Base-by-base conservation (phyloP, 352 stramenopile species). In the Lagenidium sp. region DNA sequence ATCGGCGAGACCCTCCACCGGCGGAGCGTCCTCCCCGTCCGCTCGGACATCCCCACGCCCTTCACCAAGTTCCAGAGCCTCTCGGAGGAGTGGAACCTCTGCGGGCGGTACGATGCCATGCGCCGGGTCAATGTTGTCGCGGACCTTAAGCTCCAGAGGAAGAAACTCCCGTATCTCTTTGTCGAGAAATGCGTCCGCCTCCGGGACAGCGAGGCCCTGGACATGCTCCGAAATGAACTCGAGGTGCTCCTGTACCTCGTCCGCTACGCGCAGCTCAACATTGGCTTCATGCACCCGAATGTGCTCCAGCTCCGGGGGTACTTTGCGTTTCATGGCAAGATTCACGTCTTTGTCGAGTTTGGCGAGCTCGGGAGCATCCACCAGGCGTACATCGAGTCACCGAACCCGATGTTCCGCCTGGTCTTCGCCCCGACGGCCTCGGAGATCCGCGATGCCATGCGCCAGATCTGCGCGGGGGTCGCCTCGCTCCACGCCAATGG, bases 391-490 rank as follows among this genome's bases (percentile, higher is more conserved):
- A 78, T 84, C 25, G 32, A 60, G 24, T 57, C 57, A 16, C 63
- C 68, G 0, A 58, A 62, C 34, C 55, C 72, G 22, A 46, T 67
- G n/a, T 43, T 81, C 13, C 53, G 68, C 10, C 45, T 81, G 5
- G 62, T 56, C 7, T 60, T 59, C 6, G 40, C 55, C 0, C 64
- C 63, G 5, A 59, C 51, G 0, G 70, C 80, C 51, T 37, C 37
- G 6, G 65, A 84, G 34, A 55, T 79, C n/a, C 67, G 65, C 8
- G 57, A 76, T 28, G 53, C 53, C 15, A 76, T 88, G 59, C 63
- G 60, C 24, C 85, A 97, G 55, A 97, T 97, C 64, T 80, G 92
- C 44, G 85, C 77, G 0, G 71, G 61, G 0, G 52, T 86, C 0
- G 55, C 57, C 1, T 84, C 68, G 49, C 43, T 89, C 19, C 77